Evolutionary conservation across 371 early-diverging fungal species (phyloP), one percentile per base, ranked within the genome.

Genomic region (Saksenaea vasiformis): DNA sequence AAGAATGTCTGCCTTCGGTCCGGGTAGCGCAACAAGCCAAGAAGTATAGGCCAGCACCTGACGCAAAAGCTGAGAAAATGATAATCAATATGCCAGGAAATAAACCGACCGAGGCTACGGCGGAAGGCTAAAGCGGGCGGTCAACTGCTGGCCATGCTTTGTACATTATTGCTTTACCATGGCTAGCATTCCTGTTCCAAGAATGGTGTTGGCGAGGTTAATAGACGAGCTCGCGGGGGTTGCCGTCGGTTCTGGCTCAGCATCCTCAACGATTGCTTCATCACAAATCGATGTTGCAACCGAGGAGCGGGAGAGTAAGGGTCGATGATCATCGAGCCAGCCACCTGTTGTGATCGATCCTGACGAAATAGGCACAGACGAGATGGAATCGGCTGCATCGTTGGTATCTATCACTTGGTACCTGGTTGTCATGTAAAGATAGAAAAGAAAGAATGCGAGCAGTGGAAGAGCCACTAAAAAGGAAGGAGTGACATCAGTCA

Each of bases 101-200:
- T n/a, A 98, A 69, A 35, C 98, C 98, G 7, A 94, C 86, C 1
- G 91, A 74, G 1, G 96, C 93, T 24, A 98, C 67, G 9, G 98
- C 97, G 38, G 88, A 83, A 39, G 95, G 92, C 90, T 88, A 72
- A 13, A 53, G 53, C 54, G 11, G 9, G 56, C 5, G 43, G 22
- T 56, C 43, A 58, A 57, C 3, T 26, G 10, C 13, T 26, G 2
- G 8, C 34, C 34, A 43, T 43, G 31, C 31, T 58, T 8, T 39
- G 34, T 27, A 11, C 13, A 19, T 14, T 31, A n/a, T 55, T 56
- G 68, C 77, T 65, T 47, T 86, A 90, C 90, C 98, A 98, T 97
- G 36, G 98, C 98, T 36, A 98, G 84, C 93, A 97, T 93, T 9
- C 98, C 98, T n/a, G 94, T 86, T 9, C 98, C 98, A 26, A 98